Conservation (phyloP, 331 rosid species). For the Stylosanthes scabra region DNA sequence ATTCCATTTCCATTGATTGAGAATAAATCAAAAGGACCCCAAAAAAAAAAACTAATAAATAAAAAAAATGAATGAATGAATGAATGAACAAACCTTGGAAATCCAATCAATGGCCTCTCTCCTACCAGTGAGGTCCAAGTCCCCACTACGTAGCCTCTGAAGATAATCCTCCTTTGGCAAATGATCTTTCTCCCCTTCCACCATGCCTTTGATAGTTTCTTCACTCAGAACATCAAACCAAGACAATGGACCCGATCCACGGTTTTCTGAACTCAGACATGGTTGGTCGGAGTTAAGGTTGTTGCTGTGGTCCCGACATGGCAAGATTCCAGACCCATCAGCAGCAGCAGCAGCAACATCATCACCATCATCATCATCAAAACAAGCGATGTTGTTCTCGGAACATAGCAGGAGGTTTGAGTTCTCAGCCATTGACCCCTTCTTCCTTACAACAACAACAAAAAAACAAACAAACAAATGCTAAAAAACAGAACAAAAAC, state of each 20-base stretch:
- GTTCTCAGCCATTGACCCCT: constrained; percentile 64
- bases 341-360: constrained; percentile 14
- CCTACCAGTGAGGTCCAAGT: constrained; percentile 71
- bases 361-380: constrained; percentile 43
- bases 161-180: constrained; percentile 80
- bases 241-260: constrained; percentile 55
- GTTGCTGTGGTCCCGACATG: constrained; percentile 42
- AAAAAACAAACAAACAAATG: neutral
- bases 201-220: constrained; percentile 61
- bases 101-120: constrained; percentile 92
- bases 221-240: constrained; percentile 58
- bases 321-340: constrained; percentile 49
- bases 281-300: constrained; percentile 32
- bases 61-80: no score
- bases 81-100: constrained; percentile 75
- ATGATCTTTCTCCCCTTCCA: constrained; percentile 74
- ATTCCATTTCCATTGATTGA: constrained; percentile 18
- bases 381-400: constrained; percentile 57
- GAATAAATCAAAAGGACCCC: constrained; percentile 40
- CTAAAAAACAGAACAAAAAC: constrained; percentile 24
- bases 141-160: constrained; percentile 73
- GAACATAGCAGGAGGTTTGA: constrained; percentile 64
- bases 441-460: constrained; percentile 32
- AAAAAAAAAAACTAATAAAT: constrained; percentile 10
- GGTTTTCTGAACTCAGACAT: constrained; percentile 34